Base-by-base conservation (phyloP, 768 basidiomycete species). In the Artomyces pyxidatus region DNA sequence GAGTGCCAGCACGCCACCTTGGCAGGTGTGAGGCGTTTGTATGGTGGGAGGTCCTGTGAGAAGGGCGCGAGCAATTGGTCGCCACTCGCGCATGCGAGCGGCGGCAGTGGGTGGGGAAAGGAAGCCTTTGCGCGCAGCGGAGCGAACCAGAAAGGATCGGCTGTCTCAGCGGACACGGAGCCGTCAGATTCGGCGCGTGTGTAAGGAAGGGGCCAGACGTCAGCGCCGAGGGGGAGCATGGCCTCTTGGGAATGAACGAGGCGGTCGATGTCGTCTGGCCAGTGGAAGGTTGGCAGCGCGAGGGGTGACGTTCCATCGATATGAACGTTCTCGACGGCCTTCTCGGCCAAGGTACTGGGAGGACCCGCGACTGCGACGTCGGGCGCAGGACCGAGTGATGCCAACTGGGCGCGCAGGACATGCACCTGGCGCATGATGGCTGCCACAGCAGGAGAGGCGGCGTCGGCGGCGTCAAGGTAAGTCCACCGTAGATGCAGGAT, bases 1-100 rank as follows among this genome's bases (percentile, higher is more conserved):
- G 85, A 86, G 57, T 79, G 67, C 83, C 83, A 87, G 63, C 83
- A 87, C 10, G 84, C 83, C 29, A 86, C 61, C 46, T 82, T 77
- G 16, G 74, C 72, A 23, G 71, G 67, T 1, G 81, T 80, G 42
- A 88, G 75, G 26, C 78, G 52, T 60, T 70, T 68, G 61, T 78
- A 69, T 21, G 69, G 65, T 2, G 74, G 74, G 6, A 77, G 59
- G 0, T 53, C 53, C 12, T 67, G 55, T 30, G 53, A 58, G 52
- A 70, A 75, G 7, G 64, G 55, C 0, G 63, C 51, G 16, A 74
- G 57, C 14, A 61, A 60, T 52, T 68, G 63, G 55, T 80, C 68
- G 37, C 69, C 54, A 12, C 43, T 37, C 26, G 55, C 25, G 22
- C 55, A 56, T 28, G 55, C 55, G 19, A 46, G 32, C 19, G 21